Conservation (phyloP, 2,329 filamentous ascomycete genomes). For the Trichophyton mentagrophytes region DNA sequence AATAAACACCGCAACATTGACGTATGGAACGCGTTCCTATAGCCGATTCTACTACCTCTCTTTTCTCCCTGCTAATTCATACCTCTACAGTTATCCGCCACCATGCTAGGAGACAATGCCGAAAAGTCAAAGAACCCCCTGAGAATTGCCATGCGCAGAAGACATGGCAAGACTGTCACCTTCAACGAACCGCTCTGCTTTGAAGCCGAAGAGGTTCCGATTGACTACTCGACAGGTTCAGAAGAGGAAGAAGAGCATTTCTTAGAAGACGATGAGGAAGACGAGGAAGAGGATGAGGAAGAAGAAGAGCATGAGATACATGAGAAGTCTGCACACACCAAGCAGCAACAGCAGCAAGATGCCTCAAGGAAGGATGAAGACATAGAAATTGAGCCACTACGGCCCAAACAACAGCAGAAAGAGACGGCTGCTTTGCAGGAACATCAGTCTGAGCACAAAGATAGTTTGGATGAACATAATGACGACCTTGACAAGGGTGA, state of each 20-base stretch:
- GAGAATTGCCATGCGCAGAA: conserved; percentile 68
- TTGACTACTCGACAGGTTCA: conserved; percentile 73
- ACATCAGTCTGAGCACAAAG: background rate
- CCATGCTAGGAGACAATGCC: conserved; percentile 58
- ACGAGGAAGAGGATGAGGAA: conserved; percentile 19
- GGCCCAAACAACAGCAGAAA: conserved; percentile 31
- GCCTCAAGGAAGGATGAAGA: conserved; percentile 23
- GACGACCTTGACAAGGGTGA: background rate
- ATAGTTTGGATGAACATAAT: background rate
- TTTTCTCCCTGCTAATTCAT: conserved; percentile 1
- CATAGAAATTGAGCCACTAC: conserved; percentile 34
- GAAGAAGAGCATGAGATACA: conserved; percentile 14
- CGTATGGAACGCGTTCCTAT: conserved; percentile 41
- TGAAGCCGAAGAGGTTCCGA: conserved; percentile 65
- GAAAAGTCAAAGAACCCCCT: conserved; percentile 74
- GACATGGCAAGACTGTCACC: conserved; percentile 73
- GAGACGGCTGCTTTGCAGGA: conserved; percentile 15
- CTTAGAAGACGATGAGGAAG: conserved; percentile 29
- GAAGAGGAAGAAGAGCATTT: conserved; percentile 38
- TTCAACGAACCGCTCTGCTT: conserved; percentile 78
- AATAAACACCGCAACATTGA: conserved; percentile 99
- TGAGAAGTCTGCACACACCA: background rate
- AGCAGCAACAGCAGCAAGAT: conserved; percentile 18
- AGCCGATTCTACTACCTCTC: background rate
- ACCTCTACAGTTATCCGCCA: conserved; percentile 49